Conservation (phyloP, 2,329 filamentous ascomycete genomes). For the Cladosporium sp. region DNA sequence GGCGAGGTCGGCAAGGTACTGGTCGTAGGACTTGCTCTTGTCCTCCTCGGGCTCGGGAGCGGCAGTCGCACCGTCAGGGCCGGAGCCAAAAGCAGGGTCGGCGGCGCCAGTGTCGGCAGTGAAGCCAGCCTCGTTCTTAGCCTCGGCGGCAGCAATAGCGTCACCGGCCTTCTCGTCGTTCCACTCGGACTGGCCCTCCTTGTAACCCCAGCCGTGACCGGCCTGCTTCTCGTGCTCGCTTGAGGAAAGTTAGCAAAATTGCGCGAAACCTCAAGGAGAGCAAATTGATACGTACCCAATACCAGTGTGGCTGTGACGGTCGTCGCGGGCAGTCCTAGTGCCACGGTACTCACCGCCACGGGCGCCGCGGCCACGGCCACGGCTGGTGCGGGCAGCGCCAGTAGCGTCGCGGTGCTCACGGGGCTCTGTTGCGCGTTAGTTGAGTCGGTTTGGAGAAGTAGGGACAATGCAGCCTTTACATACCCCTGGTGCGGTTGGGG, state of each 20-base stretch:
- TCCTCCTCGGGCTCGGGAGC: constrained; percentile 52
- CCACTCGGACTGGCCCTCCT: constrained; percentile 68
- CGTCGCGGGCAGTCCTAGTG: constrained; percentile 42
- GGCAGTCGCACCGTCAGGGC: constrained; percentile 31
- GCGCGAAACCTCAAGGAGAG: neutral
- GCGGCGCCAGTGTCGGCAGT: constrained; percentile 32
- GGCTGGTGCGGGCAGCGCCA: constrained; percentile 36
- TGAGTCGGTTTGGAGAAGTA: neutral
- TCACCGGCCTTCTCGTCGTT: constrained; percentile 89
- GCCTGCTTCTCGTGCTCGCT: constrained; percentile 82
- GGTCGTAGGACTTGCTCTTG: constrained; percentile 82
- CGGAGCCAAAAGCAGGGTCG: constrained; percentile 40
- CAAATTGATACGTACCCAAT: constrained; percentile 45
- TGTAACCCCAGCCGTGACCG: constrained; percentile 81
- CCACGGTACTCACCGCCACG: constrained; percentile 51
- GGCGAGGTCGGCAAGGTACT: constrained; percentile 73
- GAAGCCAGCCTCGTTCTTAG: constrained; percentile 57
- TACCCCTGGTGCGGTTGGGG: constrained; percentile 33
- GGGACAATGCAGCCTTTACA: constrained; percentile 11
- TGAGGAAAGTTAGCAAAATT: constrained; percentile 20
- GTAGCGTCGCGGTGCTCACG: constrained; percentile 38
- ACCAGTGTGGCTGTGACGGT: constrained; percentile 56
- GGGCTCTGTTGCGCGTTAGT: constrained; percentile 17
- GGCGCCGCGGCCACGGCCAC: constrained; percentile 45
- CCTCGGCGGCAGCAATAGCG: constrained; percentile 77